phyloP scores from a whole-genome alignment of 371 early-diverging fungal genomes.

The Apophysomyces trapeziformis region DNA sequence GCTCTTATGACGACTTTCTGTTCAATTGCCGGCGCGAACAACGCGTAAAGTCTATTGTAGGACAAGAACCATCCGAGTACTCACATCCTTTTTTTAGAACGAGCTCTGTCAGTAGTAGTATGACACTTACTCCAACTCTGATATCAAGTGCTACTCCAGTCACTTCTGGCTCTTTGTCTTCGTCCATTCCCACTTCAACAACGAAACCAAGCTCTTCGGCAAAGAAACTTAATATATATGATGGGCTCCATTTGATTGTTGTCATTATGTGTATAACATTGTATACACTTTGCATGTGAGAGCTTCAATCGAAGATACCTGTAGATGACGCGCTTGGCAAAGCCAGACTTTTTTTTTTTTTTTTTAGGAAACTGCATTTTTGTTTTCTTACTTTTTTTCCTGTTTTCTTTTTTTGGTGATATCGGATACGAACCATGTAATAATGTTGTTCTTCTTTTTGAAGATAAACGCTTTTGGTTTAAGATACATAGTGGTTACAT shows the following conservation, averaged over 20 bases:
- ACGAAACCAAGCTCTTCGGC: background rate
- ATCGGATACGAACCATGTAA: slow-evolving; percentile 8
- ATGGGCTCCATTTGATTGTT: background rate
- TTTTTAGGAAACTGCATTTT: background rate
- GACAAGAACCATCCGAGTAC: slow-evolving; percentile 5
- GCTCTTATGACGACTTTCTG: slow-evolving; percentile 37
- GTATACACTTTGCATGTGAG: background rate
- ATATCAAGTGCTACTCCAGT: background rate
- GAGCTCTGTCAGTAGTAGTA: background rate
- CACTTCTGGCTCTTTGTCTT: background rate
- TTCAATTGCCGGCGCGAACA: slow-evolving; percentile 42
- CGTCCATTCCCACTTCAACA: background rate
- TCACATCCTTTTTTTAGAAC: slow-evolving; percentile 9
- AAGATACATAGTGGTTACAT: too few relatives aligned
- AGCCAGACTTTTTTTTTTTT: slow-evolving; percentile 2
- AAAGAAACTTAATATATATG: background rate
- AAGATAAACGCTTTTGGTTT: background rate
- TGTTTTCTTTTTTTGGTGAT: slow-evolving; percentile 8
- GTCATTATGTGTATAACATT: background rate
- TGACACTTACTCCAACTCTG: background rate
- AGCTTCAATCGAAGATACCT: background rate
- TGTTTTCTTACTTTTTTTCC: background rate
- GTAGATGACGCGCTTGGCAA: slow-evolving; percentile 2
- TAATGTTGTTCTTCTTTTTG: background rate
- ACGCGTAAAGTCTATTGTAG: slow-evolving; percentile 22